phyloP scores from a whole-genome alignment of 805 yeast genomes.

The Candida dajiaensis region DNA sequence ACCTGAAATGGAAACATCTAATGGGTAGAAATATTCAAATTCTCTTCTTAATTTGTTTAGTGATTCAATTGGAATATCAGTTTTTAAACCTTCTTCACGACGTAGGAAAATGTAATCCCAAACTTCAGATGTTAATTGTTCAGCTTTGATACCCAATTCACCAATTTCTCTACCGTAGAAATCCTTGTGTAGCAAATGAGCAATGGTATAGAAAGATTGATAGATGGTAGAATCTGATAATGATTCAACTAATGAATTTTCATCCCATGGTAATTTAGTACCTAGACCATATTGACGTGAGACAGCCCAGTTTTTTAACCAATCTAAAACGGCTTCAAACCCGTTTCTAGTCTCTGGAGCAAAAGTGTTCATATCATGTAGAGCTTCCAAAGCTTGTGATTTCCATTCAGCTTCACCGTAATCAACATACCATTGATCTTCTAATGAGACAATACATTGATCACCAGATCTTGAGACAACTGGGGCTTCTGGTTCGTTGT shows the following conservation, averaged over 20 bases:
- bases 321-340: constrained; percentile 87
- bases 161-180: constrained; percentile 77
- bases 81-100: constrained; percentile 43
- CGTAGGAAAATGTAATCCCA: constrained; percentile 86
- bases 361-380: constrained; percentile 70
- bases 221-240: constrained; percentile 93
- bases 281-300: constrained; percentile 96
- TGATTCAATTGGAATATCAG: constrained; percentile 58
- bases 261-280: constrained; percentile 95
- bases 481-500: constrained; percentile 88
- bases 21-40: constrained; percentile 94
- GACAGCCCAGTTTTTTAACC: constrained; percentile 98
- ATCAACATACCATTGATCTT: constrained; percentile 97
- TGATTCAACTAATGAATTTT: constrained; percentile 86
- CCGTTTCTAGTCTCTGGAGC: constrained; percentile 82
- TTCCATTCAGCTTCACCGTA: constrained; percentile 96
- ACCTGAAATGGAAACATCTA: constrained; percentile 89
- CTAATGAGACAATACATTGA: constrained; percentile 91
- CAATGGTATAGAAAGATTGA: constrained; percentile 90
- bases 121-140: constrained; percentile 86
- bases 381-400: constrained; percentile 70
- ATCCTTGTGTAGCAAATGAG: constrained; percentile 81
- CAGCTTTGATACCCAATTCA: constrained; percentile 65
- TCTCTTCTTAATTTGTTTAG: constrained; percentile 79
- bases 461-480: constrained; percentile 96